phyloP scores from a whole-genome alignment of 495 filamentous ascomycete genomes.

The Aspergillus egyptiacus region DNA sequence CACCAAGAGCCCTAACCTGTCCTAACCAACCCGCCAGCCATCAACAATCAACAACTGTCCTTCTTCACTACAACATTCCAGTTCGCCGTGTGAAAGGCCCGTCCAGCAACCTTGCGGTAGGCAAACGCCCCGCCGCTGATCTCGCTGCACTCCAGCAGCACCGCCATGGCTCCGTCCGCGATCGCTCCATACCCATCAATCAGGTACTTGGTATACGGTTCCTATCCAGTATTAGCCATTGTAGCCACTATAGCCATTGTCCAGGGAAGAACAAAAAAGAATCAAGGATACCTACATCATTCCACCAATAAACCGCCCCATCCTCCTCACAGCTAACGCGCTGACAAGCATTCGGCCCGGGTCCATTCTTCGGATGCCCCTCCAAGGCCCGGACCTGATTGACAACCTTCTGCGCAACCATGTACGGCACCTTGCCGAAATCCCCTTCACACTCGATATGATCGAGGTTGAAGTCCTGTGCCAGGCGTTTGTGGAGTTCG shows the following conservation, averaged over 20 bases:
- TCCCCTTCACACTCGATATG: background rate
- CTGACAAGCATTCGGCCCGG: background rate
- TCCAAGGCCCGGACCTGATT: background rate
- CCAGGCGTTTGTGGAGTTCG: background rate
- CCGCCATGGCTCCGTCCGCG: background rate
- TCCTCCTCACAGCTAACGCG: background rate
- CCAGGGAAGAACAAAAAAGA: background rate
- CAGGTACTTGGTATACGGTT: background rate
- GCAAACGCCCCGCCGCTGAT: too few relatives aligned
- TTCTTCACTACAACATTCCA: too few relatives aligned
- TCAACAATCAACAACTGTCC: too few relatives aligned
- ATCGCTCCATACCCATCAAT: background rate
- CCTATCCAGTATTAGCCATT: background rate
- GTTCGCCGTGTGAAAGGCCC: too few relatives aligned
- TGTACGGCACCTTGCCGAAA: background rate
- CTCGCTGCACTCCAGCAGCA: background rate
- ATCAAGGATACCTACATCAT: constrained; percentile 4
- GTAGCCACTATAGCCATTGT: background rate
- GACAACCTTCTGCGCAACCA: background rate
- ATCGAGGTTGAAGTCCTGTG: background rate
- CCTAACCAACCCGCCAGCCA: too few relatives aligned
- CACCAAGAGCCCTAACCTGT: too few relatives aligned
- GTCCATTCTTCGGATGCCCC: background rate
- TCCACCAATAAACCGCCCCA: constrained; percentile 6
- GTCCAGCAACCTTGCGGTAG: too few relatives aligned